Percentiles rank a stretch among this genome's conserved stretches.
These are phyloP conservation scores for Globisporangium yorkense DNA, from an alignment of 352 stramenopile species.

Conservation along the genomic window DNA sequence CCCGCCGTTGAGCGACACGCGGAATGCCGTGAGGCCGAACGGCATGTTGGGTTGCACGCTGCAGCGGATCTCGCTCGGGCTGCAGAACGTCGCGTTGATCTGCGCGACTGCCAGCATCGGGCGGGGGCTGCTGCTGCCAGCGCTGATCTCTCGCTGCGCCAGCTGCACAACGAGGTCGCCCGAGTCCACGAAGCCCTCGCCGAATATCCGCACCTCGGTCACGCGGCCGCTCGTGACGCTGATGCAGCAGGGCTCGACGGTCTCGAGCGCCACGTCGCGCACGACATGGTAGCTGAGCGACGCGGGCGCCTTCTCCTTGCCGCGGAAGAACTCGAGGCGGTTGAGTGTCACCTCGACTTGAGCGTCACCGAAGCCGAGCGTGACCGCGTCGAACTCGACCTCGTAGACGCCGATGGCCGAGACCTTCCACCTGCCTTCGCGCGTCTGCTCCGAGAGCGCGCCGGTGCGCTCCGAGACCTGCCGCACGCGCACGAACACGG, in stretches of 20 bases:
- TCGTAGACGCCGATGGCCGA: conserved; percentile 50
- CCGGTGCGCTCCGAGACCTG: conserved; percentile 49
- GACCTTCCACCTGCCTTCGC: conserved; percentile 45
- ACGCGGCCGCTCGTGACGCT: conserved; percentile 48
- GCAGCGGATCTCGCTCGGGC: conserved; percentile 42
- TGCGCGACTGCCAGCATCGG: conserved; percentile 23
- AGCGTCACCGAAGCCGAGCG: conserved; percentile 44
- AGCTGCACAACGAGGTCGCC: conserved; percentile 55
- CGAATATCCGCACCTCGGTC: conserved; percentile 47
- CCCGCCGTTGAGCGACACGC: conserved; percentile 57
- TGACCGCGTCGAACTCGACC: conserved; percentile 48
- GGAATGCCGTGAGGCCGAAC: conserved; percentile 53
- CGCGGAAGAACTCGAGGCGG: conserved; percentile 37
- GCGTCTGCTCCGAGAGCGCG: conserved; percentile 40
- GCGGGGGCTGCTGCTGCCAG: neutral
- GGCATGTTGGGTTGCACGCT: conserved; percentile 58
- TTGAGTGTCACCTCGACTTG: conserved; percentile 58
- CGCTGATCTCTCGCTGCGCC: conserved; percentile 29
- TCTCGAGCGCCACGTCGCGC: conserved; percentile 36
- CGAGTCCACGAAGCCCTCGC: conserved; percentile 55
- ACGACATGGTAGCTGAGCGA: conserved; percentile 42
- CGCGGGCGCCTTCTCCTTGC: conserved; percentile 29
- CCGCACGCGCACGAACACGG: conserved; percentile 48
- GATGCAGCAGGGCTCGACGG: conserved; percentile 49
- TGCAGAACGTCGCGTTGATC: conserved; percentile 46